These are phyloP conservation scores for Jimgerdemannia lactiflua DNA, from an alignment of 192 early-diverging fungal species.

Conservation along the genomic window DNA sequence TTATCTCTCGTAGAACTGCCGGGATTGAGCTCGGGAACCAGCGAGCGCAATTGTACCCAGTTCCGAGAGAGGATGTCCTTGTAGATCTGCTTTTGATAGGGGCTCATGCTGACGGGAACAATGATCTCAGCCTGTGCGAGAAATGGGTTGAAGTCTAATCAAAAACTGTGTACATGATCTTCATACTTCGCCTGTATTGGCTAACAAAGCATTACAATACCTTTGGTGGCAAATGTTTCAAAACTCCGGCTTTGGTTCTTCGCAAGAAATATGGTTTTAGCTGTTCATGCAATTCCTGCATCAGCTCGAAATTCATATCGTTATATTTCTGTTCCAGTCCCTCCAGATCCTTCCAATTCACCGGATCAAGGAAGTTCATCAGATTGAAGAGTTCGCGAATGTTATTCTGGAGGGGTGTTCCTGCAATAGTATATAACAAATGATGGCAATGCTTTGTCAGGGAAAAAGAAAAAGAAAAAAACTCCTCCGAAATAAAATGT, in stretches of 20 bases:
- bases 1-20: too few species aligned
- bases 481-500: slow-evolving; percentile 4
- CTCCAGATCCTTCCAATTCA: slow-evolving; percentile 54
- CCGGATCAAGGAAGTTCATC: slow-evolving; percentile 66
- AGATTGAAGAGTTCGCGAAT: slow-evolving; percentile 71
- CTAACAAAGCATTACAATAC: too few species aligned
- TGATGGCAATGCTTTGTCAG: slow-evolving; percentile 6
- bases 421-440: slow-evolving; percentile 29
- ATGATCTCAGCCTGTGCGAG: slow-evolving; percentile 67
- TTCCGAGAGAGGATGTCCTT: slow-evolving; percentile 59
- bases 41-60: slow-evolving; percentile 28
- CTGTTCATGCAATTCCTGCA: slow-evolving; percentile 66
- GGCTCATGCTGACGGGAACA: slow-evolving; percentile 66
- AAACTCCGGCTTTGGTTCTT: slow-evolving; percentile 61
- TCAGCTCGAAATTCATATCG: slow-evolving; percentile 42
- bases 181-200: too few species aligned
- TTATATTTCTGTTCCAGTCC: slow-evolving; percentile 52
- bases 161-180: too few species aligned
- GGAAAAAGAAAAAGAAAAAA: slow-evolving; percentile 23
- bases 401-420: slow-evolving; percentile 72
- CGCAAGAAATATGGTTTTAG: slow-evolving; percentile 70
- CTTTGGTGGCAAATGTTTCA: slow-evolving; percentile 61
- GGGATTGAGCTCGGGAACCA: too few species aligned
- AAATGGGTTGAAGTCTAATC: too few species aligned
- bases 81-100: slow-evolving; percentile 68